phyloP scores from a whole-genome alignment of 129 eudicot species.

The Pittosporum tobira region DNA sequence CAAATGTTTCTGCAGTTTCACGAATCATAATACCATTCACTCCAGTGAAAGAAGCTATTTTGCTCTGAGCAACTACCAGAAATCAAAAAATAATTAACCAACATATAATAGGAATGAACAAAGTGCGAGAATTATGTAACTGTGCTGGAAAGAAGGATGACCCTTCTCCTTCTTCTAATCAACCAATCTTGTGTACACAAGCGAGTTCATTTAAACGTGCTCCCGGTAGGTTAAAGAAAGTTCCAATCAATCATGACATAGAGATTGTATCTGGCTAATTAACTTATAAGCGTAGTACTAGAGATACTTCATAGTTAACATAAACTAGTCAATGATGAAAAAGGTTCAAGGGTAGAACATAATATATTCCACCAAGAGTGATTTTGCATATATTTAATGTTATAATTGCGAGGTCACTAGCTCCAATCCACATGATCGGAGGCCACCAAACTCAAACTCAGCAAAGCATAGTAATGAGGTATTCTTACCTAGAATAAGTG shows the following conservation, averaged over 20 bases:
- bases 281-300: too few species aligned
- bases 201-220: too few species aligned
- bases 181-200: too few species aligned
- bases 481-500: slow-evolving; percentile 56
- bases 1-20: slow-evolving; percentile 86
- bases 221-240: too few species aligned
- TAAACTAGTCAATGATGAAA: background rate
- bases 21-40: slow-evolving; percentile 73
- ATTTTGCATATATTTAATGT: background rate
- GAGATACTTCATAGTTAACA: too few species aligned
- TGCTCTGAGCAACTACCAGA: slow-evolving; percentile 68
- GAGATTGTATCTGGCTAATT: too few species aligned
- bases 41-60: slow-evolving; percentile 42
- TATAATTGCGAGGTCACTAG: too few species aligned
- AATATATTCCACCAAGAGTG: background rate
- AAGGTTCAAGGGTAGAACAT: background rate
- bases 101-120: background rate
- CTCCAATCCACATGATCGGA: too few species aligned
- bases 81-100: slow-evolving; percentile 6
- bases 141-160: background rate
- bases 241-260: too few species aligned
- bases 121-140: background rate
- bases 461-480: too few species aligned
- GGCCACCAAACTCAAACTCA: too few species aligned
- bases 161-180: background rate